Percentiles rank a stretch among this genome's conserved stretches.
These are phyloP conservation scores for Saturnispora kantuleensis DNA, from an alignment of 805 yeast genomes.

Conservation along the genomic window DNA sequence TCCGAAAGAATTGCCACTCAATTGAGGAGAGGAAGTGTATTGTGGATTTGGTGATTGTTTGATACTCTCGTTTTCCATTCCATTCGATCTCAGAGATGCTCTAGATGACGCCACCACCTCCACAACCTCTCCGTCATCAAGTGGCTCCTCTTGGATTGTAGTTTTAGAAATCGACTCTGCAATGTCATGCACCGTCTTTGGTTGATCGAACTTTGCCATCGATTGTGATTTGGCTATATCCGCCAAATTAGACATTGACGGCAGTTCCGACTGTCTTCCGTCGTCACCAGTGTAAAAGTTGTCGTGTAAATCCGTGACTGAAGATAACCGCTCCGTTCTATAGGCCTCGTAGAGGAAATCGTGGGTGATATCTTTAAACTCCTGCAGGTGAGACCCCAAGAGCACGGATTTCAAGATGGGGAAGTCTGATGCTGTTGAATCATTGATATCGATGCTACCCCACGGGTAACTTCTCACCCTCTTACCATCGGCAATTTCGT, in stretches of 20 bases:
- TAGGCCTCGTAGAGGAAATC: constrained; percentile 55
- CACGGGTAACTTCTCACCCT: constrained; percentile 67
- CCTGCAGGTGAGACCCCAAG: constrained; percentile 53
- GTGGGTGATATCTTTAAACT: constrained; percentile 55
- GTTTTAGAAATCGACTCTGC: not conserved
- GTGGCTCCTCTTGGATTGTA: not conserved
- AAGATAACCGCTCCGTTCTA: constrained; percentile 52
- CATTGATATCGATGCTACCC: constrained; percentile 53
- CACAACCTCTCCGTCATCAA: no score
- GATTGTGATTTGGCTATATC: constrained; percentile 33
- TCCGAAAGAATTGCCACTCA: constrained; percentile 1
- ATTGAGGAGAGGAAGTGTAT: constrained; percentile 16
- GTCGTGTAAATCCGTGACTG: constrained; percentile 35
- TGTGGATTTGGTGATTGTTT: no score
- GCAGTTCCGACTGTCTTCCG: constrained; percentile 25
- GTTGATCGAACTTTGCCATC: constrained; percentile 12
- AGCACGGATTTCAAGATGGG: constrained; percentile 44
- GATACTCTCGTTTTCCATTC: no score
- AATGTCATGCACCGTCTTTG: not conserved
- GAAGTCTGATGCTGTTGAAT: constrained; percentile 44
- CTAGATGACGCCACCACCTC: no score
- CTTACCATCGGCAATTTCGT: constrained; percentile 39
- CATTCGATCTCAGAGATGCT: no score
- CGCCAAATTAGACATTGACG: constrained; percentile 56
- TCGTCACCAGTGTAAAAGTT: constrained; percentile 5